A percentile compares a stretch with the other conserved stretches of the same genome.
phyloP scores from a whole-genome alignment of 2,329 filamentous ascomycete genomes.

The Fusarium succisae region DNA sequence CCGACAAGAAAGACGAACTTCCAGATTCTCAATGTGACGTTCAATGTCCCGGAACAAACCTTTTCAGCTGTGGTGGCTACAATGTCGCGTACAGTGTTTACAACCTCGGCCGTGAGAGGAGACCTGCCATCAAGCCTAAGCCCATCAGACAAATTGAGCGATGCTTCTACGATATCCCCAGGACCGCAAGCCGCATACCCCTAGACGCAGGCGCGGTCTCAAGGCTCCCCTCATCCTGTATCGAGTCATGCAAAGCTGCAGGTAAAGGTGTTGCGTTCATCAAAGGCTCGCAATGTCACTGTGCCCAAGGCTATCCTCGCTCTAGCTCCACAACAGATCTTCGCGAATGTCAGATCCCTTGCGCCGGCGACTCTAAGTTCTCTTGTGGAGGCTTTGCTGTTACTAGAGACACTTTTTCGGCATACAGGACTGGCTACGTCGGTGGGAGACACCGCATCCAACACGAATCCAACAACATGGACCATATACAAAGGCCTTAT shows the following conservation, averaged over 20 bases:
- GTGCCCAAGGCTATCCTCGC: neutral
- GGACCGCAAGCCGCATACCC: neutral
- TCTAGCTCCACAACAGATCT: accelerated
- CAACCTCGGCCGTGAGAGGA: neutral
- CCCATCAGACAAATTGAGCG: neutral
- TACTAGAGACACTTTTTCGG: neutral
- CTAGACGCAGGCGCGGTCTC: accelerated
- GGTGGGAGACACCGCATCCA: neutral
- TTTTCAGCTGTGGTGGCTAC: neutral
- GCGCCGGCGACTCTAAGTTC: neutral
- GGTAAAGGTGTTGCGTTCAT: neutral
- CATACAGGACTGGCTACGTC: neutral
- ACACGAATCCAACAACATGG: neutral
- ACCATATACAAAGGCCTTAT: neutral
- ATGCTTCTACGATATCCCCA: neutral
- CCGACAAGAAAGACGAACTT: neutral
- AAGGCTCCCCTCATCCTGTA: neutral
- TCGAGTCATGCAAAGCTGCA: neutral
- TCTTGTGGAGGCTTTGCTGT: neutral
- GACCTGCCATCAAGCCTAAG: accelerated
- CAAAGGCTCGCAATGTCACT: neutral
- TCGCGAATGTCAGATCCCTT: neutral
- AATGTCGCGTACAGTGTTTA: neutral
- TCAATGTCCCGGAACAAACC: neutral
- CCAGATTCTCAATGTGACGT: neutral